Conservation (phyloP, 2,329 filamentous ascomycete species). For the Aspergillus calidoustus region DNA sequence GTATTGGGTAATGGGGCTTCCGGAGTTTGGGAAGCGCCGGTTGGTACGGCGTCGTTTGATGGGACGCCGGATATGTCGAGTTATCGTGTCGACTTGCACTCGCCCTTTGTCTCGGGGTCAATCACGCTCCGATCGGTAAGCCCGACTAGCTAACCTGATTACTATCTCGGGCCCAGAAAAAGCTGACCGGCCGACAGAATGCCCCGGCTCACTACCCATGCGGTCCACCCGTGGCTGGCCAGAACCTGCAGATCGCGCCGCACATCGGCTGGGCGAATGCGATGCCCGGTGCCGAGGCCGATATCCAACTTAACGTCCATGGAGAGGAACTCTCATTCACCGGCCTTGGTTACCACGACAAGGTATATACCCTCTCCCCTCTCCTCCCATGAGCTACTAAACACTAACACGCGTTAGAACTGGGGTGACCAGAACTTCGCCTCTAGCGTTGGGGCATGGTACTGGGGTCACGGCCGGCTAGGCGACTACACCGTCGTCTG, state of each 20-base stretch:
- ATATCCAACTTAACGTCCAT: slow-evolving; percentile 33
- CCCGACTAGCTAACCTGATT: not conserved
- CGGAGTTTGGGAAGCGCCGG: not conserved
- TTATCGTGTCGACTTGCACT: not conserved
- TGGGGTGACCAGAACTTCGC: slow-evolving; percentile 47
- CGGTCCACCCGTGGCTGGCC: not conserved
- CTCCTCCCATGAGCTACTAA: fast-evolving
- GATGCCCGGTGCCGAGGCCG: slow-evolving; percentile 39
- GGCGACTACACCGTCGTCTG: slow-evolving; percentile 52
- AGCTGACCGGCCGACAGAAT: not conserved
- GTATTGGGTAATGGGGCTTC: not conserved
- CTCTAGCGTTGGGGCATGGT: slow-evolving; percentile 40
- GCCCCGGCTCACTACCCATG: slow-evolving; percentile 15
- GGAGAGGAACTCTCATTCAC: slow-evolving; percentile 39
- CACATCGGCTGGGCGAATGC: slow-evolving; percentile 45
- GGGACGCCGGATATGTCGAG: not conserved
- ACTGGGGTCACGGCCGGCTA: slow-evolving; percentile 52
- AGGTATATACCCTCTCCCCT: slow-evolving; percentile 22
- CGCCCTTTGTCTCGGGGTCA: not conserved
- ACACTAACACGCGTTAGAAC: slow-evolving; percentile 31
- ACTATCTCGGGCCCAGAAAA: not conserved
- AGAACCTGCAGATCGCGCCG: not conserved
- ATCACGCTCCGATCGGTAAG: not conserved
- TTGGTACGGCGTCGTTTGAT: not conserved
- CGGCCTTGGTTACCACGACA: slow-evolving; percentile 52